Conservation (phyloP, 768 basidiomycete genomes). For the Suillus clintonianus region DNA sequence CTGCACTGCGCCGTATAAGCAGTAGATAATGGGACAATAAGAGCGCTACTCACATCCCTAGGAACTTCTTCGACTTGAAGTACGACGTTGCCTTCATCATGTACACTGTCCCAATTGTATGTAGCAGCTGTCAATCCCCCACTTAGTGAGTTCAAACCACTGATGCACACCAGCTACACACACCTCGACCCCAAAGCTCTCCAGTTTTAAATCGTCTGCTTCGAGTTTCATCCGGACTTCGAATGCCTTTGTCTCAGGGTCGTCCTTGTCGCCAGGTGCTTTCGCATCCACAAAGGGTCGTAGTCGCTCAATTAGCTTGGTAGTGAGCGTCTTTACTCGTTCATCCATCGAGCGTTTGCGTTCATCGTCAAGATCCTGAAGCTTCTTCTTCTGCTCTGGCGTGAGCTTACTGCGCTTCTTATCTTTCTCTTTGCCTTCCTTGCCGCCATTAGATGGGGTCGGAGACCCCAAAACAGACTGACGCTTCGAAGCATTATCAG, state of each 20-base stretch:
- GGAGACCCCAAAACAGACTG: constrained; percentile 13
- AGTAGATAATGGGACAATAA: constrained; percentile 4
- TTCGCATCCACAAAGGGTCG: constrained; percentile 91
- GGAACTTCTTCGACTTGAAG: constrained; percentile 87
- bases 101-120: constrained; percentile 90
- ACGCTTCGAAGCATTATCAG: constrained; percentile 21
- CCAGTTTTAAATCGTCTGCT: constrained; percentile 93
- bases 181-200: constrained; percentile 97
- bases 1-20: constrained; percentile 51
- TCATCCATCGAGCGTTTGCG: constrained; percentile 77
- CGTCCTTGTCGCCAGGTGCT: constrained; percentile 75
- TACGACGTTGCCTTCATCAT: constrained; percentile 91
- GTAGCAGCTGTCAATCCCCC: constrained; percentile 58
- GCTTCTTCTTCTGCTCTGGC: constrained; percentile 83
- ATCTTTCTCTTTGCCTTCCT: constrained; percentile 42
- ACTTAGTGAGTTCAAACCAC: neutral
- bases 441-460: constrained; percentile 20
- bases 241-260: constrained; percentile 81
- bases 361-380: constrained; percentile 80
- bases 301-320: constrained; percentile 82
- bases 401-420: constrained; percentile 55
- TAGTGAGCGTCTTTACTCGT: constrained; percentile 71
- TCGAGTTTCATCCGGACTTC: constrained; percentile 77
- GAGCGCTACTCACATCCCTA: constrained; percentile 73
- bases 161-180: constrained; percentile 19